phyloP scores from a whole-genome alignment of 768 basidiomycete genomes.

The Amanita rimosa region DNA sequence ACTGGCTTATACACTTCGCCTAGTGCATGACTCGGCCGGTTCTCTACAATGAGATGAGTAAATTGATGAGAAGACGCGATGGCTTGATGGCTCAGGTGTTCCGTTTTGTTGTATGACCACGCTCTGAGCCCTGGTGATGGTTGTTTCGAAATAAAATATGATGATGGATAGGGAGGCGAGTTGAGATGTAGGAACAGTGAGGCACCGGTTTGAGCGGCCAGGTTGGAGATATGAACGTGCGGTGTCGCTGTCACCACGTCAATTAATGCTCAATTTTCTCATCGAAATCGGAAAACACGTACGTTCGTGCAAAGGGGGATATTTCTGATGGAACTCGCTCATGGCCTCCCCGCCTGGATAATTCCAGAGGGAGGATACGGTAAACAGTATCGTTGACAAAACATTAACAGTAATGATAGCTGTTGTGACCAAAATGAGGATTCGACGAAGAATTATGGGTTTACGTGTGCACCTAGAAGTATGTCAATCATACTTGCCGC shows the following conservation, averaged over 20 bases:
- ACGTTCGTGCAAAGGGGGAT: conserved; percentile 11
- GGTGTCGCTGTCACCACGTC: conserved; percentile 9
- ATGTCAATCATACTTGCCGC: background rate
- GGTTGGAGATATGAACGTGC: conserved; percentile 73
- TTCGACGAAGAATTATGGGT: conserved; percentile 29
- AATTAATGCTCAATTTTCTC: background rate
- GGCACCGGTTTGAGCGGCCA: conserved; percentile 84
- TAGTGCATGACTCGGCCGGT: conserved; percentile 15
- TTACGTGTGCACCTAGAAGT: conserved; percentile 24
- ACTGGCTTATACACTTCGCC: conserved; percentile 29
- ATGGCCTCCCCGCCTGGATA: conserved; percentile 87
- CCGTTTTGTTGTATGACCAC: conserved; percentile 82
- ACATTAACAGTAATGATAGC: conserved; percentile 44
- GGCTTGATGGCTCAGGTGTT: conserved; percentile 34
- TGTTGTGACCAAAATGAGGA: conserved; percentile 30
- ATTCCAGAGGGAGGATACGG: conserved; percentile 54
- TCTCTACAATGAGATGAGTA: conserved; percentile 58
- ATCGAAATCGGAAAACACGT: background rate
- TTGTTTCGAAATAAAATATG: conserved; percentile 7
- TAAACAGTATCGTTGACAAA: conserved; percentile 37
- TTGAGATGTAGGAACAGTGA: conserved; percentile 75
- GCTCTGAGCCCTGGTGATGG: conserved; percentile 6
- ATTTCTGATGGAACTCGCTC: conserved; percentile 42
- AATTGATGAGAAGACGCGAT: conserved; percentile 30
- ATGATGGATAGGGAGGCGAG: conserved; percentile 35